Base-by-base conservation (phyloP, 495 filamentous ascomycete species). In the Thermochaetoides thermophila region DNA sequence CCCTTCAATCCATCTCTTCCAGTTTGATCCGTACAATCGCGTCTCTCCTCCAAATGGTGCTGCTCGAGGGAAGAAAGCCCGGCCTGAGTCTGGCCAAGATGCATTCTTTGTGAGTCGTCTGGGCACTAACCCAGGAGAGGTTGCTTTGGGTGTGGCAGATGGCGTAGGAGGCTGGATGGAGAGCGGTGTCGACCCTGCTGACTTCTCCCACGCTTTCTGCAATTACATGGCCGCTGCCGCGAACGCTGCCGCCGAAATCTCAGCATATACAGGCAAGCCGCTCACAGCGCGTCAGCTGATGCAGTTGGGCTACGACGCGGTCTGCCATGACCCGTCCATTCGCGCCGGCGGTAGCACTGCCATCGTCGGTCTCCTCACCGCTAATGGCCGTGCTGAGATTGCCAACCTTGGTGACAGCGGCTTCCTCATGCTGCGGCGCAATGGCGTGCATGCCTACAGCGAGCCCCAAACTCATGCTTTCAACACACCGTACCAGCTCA, bases 331-430 rank as follows among this genome's bases (percentile, higher is more conserved):
- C 49, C 53, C 71, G 11, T 48, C 56, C 9, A 78, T 99, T 42
- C 51, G 55, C 6, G 91, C 81, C 2, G 89, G 89, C 26, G 89
- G 87, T 12, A 84, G 81, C 47, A 99, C 89, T 8, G 89, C 87
- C 11, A 81, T 79, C 31, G 71, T 99, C 5, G 89, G 76, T 7
- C 63, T 91, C 22, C 74, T 74, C 14, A 60, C 64, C 13, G 61
- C 64, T 1, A 66, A 81, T 43, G 91, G 89, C 11, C 63, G 57
- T 7, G 62, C 95, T 12, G 78, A 87, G 42, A 71, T 93, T 32
- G 91, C 89, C 24, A 97, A 97, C 52, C 63, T 97, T n/a, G 89
- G 89, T 39, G 89, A 97, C 57, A 94, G 85, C n/a, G 89, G 87
- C 32, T 95, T 83, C 50, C 71, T 95, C 15, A 74, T 92, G 29